Conservation (phyloP, 2,329 filamentous ascomycete genomes). For the Botryotinia narcissicola region DNA sequence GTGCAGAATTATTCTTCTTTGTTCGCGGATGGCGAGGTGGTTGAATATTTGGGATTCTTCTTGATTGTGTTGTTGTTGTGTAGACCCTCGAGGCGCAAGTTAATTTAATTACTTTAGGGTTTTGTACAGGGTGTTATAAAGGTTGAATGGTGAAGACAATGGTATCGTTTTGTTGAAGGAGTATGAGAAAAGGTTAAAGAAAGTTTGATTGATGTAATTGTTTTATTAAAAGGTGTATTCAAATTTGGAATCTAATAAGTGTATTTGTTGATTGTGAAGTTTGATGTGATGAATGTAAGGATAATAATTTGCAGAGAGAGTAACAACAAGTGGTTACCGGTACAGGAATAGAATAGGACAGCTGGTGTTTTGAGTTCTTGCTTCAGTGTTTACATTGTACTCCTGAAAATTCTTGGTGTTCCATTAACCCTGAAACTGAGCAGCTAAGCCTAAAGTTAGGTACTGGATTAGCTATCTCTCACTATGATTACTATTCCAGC, state of each 20-base stretch:
- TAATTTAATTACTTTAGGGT: neutral
- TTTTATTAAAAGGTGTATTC: neutral
- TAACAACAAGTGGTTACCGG: too few species aligned
- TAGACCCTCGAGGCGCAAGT: neutral
- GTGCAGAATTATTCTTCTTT: neutral
- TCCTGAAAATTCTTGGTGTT: neutral
- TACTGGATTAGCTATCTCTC: too few species aligned
- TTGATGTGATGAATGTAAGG: neutral
- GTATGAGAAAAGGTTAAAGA: neutral
- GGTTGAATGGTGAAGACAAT: neutral
- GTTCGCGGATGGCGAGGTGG: neutral
- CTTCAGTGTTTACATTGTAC: neutral
- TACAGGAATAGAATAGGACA: neutral
- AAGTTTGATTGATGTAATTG: neutral
- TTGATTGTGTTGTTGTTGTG: neutral
- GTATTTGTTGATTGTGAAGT: neutral
- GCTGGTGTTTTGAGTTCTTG: neutral
- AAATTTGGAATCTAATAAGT: neutral
- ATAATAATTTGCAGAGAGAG: neutral
- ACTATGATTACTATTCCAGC: neutral
- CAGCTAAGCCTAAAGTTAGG: neutral
- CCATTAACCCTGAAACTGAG: neutral
- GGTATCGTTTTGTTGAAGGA: neutral
- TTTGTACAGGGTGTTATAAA: neutral
- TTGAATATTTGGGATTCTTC: neutral